Base-by-base conservation (phyloP, 2,329 filamentous ascomycete species). In the Epichloe uncinata region DNA sequence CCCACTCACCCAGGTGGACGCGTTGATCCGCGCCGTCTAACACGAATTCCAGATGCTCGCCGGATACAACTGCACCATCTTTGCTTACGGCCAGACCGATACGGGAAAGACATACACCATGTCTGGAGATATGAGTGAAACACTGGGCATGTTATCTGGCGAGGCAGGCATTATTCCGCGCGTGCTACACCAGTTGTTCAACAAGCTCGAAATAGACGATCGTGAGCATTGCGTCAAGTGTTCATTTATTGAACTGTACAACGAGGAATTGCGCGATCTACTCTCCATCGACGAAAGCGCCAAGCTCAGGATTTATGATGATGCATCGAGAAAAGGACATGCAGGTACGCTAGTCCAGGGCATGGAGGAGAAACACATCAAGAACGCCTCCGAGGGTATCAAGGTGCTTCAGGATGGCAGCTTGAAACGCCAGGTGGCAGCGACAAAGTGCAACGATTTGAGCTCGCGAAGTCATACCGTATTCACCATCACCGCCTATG, bases 21-120 rank as follows among this genome's bases (percentile, higher is more conserved):
- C 13, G 38, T 12, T 30, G 4, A 35, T 30, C 2, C 2, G 7
- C 33, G 12, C 8, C 5, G 9, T 16, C 35, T 37, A 47, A 46
- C 15, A n/a, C 15, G 15, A n/a, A 8, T 36, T 26, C 5, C 15
- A 95, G 88, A 95, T 97, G 75, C 77, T 98, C 41, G 78, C 82
- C 22, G 93, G 93, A 48, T 97, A 87, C 70, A 98, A 98, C 66
- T 98, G 93, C 69, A 98, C 93, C 5, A 95, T 98, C 53, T 98
- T 98, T 60, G 93, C 93, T 35, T 98, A 98, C 65, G 93, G 93
- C 26, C 93, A 98, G 66, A 98, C 93, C 0, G 93, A 93, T 42
- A 98, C 93, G 0, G 93, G 93, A 59, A 98, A 98, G 67, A 98
- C 93, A 13, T 98, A 98, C 67, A 98, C 93, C 22, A 98, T 98